Evolutionary conservation across 2,329 filamentous ascomycete genomes (phyloP).

Genomic region (Pezicula rhizophila): DNA sequence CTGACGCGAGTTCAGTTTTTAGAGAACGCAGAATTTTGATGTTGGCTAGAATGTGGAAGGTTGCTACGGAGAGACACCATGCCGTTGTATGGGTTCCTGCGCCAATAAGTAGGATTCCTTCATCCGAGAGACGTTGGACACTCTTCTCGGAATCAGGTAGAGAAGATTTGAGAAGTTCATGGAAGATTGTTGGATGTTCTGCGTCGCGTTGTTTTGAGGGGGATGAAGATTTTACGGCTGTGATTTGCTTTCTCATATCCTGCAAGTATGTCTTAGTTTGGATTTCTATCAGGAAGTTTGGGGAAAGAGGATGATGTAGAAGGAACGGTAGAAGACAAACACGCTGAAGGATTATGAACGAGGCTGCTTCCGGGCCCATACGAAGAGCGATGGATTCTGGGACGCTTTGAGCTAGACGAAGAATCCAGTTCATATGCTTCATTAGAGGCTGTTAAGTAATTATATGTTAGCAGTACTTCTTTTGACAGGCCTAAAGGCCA

Average conservation of each 20-base stretch:
- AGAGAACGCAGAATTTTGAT: conserved; percentile 24
- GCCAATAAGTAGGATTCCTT: conserved; percentile 25
- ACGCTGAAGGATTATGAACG: background rate
- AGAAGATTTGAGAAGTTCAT: conserved; percentile 12
- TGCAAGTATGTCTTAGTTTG: no score
- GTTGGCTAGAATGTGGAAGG: conserved; percentile 30
- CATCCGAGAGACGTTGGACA: conserved; percentile 24
- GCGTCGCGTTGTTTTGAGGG: background rate
- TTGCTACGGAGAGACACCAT: conserved; percentile 26
- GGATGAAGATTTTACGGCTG: background rate
- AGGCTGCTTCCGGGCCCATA: background rate
- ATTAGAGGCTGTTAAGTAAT: background rate
- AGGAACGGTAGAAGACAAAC: background rate
- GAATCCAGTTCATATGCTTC: conserved; percentile 2
- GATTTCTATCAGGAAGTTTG: no score
- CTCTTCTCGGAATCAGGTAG: conserved; percentile 30
- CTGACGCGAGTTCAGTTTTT: conserved; percentile 26
- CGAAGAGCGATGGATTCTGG: background rate
- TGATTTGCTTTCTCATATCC: no score
- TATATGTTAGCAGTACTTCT: no score
- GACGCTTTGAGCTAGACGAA: background rate
- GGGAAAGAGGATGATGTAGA: no score
- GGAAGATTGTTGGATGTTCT: conserved; percentile 16
- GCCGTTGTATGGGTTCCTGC: conserved; percentile 32
- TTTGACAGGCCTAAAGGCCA: no score